Percentiles rank a stretch among this genome's conserved stretches.
phyloP scores from a whole-genome alignment of 192 early-diverging fungal genomes.

The Phycomyces blakesleeanus region DNA sequence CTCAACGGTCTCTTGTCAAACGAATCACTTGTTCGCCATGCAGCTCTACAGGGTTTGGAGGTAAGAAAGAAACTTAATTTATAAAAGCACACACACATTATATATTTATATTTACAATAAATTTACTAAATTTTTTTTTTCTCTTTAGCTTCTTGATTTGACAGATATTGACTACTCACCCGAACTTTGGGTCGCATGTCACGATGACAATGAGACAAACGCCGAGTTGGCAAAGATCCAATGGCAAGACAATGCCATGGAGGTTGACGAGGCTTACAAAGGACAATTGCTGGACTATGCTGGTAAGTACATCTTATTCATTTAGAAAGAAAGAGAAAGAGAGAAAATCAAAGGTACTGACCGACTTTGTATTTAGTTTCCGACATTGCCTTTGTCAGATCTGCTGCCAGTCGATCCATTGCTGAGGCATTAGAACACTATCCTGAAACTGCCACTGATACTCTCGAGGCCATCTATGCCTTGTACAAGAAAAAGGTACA shows the following conservation, averaged over 20 bases:
- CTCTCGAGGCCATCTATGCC: slow-evolving; percentile 55
- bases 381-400: slow-evolving; percentile 51
- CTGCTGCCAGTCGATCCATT: slow-evolving; percentile 60
- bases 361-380: slow-evolving; percentile 32
- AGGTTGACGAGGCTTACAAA: slow-evolving; percentile 45
- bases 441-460: slow-evolving; percentile 47
- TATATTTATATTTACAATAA: slow-evolving; percentile 33
- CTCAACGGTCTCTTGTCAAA: slow-evolving; percentile 60
- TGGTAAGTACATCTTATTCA: slow-evolving; percentile 8
- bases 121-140: slow-evolving; percentile 1
- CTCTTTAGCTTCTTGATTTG: slow-evolving; percentile 40
- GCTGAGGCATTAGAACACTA: slow-evolving; percentile 57
- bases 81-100: neutral
- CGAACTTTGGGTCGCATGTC: slow-evolving; percentile 66
- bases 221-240: slow-evolving; percentile 52
- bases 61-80: no score
- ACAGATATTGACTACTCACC: slow-evolving; percentile 57
- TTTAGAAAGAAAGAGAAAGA: neutral
- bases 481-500: slow-evolving; percentile 45
- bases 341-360: neutral
- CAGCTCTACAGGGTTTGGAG: slow-evolving; percentile 61
- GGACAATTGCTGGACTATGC: slow-evolving; percentile 41
- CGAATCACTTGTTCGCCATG: slow-evolving; percentile 64
- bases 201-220: slow-evolving; percentile 55
- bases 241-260: slow-evolving; percentile 66